These are phyloP conservation scores for Ampelomyces quisqualis DNA, from an alignment of 2,329 filamentous ascomycete genomes.

Conservation along the genomic window DNA sequence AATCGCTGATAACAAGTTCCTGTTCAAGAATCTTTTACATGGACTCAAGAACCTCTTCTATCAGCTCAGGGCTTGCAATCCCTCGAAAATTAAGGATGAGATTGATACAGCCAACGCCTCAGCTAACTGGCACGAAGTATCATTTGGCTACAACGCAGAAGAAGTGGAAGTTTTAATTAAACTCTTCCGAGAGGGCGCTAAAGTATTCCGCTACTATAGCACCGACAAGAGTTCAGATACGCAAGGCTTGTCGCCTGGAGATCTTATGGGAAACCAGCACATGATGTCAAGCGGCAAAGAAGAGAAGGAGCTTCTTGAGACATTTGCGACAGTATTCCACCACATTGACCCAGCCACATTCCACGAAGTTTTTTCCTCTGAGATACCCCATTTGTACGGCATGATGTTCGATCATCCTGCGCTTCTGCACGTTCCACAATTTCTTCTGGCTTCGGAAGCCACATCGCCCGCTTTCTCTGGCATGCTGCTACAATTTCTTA, in stretches of 20 bases:
- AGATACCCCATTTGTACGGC: slow-evolving; percentile 94
- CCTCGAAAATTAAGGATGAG: slow-evolving; percentile 53
- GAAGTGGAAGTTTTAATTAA: slow-evolving; percentile 97
- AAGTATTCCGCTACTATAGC: slow-evolving; percentile 96
- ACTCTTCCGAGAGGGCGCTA: slow-evolving; percentile 92
- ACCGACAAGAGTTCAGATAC: slow-evolving; percentile 78
- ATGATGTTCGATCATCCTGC: slow-evolving; percentile 98
- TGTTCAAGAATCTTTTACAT: slow-evolving; percentile 95
- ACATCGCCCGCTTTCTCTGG: slow-evolving; percentile 97
- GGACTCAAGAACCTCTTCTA: slow-evolving; percentile 97
- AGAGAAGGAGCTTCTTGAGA: slow-evolving; percentile 95
- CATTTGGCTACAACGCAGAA: slow-evolving; percentile 94
- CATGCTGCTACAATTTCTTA: slow-evolving; percentile 95
- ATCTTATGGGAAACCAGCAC: slow-evolving; percentile 92
- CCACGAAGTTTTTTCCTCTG: slow-evolving; percentile 95
- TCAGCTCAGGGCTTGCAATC: slow-evolving; percentile 87
- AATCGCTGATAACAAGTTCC: slow-evolving; percentile 93
- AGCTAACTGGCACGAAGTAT: slow-evolving; percentile 90
- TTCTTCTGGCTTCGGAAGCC: slow-evolving; percentile 97
- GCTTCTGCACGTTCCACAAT: slow-evolving; percentile 92
- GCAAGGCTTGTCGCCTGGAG: slow-evolving; percentile 76
- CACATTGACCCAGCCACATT: slow-evolving; percentile 98
- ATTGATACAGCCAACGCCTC: slow-evolving; percentile 80
- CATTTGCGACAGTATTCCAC: slow-evolving; percentile 97
- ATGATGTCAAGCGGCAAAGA: slow-evolving; percentile 93